Percentiles rank a stretch among this genome's conserved stretches.
phyloP scores from a whole-genome alignment of 768 basidiomycete genomes.

The Hygrophoropsis aurantiaca region DNA sequence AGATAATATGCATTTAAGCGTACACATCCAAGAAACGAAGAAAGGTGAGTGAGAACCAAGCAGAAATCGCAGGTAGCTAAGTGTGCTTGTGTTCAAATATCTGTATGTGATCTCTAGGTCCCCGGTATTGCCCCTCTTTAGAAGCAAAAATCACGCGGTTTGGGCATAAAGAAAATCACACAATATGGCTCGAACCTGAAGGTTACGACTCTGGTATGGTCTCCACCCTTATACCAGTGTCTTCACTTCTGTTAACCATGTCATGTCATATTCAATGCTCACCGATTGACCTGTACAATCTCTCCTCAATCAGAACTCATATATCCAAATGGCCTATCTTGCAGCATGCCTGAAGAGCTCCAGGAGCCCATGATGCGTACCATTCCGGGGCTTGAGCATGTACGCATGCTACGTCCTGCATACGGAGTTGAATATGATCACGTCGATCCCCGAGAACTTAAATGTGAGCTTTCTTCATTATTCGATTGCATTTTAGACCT shows the following conservation, averaged over 20 bases:
- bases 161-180: slow-evolving; percentile 66
- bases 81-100: too few species aligned
- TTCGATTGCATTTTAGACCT: too few species aligned
- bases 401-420: slow-evolving; percentile 78
- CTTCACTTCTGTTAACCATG: not conserved
- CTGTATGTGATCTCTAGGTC: slow-evolving; percentile 47
- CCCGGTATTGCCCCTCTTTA: slow-evolving; percentile 88
- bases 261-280: not conserved
- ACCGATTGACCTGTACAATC: not conserved
- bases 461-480: slow-evolving; percentile 52
- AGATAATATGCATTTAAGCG: slow-evolving; percentile 72
- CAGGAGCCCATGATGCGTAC: slow-evolving; percentile 84
- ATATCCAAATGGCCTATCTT: slow-evolving; percentile 89
- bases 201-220: slow-evolving; percentile 79
- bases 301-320: slow-evolving; percentile 57
- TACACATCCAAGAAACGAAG: slow-evolving; percentile 87
- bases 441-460: slow-evolving; percentile 81
- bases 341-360: slow-evolving; percentile 82
- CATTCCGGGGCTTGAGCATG: slow-evolving; percentile 82
- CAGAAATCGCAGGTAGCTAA: not conserved
- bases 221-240: not conserved
- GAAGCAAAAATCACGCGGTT: slow-evolving; percentile 87
- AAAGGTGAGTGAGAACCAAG: slow-evolving; percentile 53
- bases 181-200: slow-evolving; percentile 89
- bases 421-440: slow-evolving; percentile 95